Evolutionary conservation across 139 green algal species (phyloP), one percentile per base, ranked within the genome.

Genomic region (Picochlorum sp.): DNA sequence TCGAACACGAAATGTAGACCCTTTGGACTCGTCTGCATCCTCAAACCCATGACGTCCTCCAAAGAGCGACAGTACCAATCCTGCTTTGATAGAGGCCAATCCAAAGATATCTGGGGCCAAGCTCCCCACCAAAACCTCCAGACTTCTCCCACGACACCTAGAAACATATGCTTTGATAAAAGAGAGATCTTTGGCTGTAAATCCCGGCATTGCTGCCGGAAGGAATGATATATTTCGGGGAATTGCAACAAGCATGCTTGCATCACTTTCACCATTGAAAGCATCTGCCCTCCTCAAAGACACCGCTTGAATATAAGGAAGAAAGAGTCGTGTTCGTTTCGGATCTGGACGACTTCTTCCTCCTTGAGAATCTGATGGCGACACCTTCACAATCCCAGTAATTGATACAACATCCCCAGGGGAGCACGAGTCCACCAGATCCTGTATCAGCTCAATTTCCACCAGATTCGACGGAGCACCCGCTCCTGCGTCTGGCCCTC

Each of bases 61-160:
- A 62, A 96, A 73, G 44, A 98, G 76, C 6, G 84, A 62, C 45
- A 98, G 83, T 57, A 96, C 50, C 31, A 98, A 62, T 0, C 86
- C 92, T 10, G 81, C 85, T 78, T 98, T 98, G 60, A 95, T 86
- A 11, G 93, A 51, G 68, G 95, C 86, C 30, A 95, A 70, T 47
- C 92, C 91, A 52, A 83, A 94, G 60, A 98, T 97, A 56, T 67
- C 66, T 24, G 92, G 92, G 67, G 87, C 95, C 44, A 98, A 71
- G 13, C 83, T 76, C 24, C 89, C 80, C 20, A 92, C 83, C 55
- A 98, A 78, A 59, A 87, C 78, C 3, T 80, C 65, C 18, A 97
- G 67, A 58, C 92, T 75, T 34, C 51, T 15, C 0, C 80, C 81
- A 34, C 80, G 76, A 37, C 77, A 83, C 45, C 73, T 67, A 73